A percentile compares a stretch with the other conserved stretches of the same genome.
Conservation (phyloP, 495 filamentous ascomycete genomes). For the Penicillium samsonianum region DNA sequence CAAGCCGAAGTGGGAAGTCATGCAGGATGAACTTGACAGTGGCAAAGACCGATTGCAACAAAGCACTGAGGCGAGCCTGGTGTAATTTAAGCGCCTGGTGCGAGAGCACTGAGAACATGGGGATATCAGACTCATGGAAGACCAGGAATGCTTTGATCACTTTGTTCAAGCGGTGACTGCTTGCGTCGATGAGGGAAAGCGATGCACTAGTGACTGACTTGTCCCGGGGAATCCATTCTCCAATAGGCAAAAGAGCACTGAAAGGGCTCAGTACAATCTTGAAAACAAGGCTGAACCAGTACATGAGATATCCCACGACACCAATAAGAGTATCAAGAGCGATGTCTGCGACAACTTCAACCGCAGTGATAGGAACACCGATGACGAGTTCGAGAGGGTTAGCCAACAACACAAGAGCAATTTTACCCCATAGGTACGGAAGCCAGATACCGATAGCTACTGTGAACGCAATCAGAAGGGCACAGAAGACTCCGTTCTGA, state of each 20-base stretch:
- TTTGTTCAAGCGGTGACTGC: conserved; percentile 44
- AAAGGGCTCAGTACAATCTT: conserved; percentile 50
- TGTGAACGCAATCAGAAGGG: conserved; percentile 82
- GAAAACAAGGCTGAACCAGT: conserved; percentile 49
- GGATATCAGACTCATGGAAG: conserved; percentile 57
- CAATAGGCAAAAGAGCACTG: conserved; percentile 40
- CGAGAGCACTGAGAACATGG: conserved; percentile 61
- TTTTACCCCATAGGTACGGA: conserved; percentile 86
- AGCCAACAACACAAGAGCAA: conserved; percentile 74
- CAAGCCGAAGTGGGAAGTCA: conserved; percentile 41
- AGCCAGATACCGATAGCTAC: conserved; percentile 83
- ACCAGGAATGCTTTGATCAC: conserved; percentile 46
- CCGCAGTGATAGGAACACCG: conserved; percentile 67
- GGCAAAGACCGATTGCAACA: conserved; percentile 24
- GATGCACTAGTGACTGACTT: conserved; percentile 47
- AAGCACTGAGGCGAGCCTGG: conserved; percentile 39
- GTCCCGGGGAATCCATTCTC: conserved; percentile 41
- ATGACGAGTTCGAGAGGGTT: conserved; percentile 71
- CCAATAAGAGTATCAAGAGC: conserved; percentile 62
- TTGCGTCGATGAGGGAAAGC: conserved; percentile 50
- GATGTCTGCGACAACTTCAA: conserved; percentile 72
- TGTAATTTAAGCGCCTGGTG: conserved; percentile 57
- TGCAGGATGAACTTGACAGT: conserved; percentile 38
- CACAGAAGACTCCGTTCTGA: conserved; percentile 93
- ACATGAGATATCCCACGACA: conserved; percentile 56